Base-by-base conservation (phyloP, 352 stramenopile genomes). In the Phytophthora ohioensis region DNA sequence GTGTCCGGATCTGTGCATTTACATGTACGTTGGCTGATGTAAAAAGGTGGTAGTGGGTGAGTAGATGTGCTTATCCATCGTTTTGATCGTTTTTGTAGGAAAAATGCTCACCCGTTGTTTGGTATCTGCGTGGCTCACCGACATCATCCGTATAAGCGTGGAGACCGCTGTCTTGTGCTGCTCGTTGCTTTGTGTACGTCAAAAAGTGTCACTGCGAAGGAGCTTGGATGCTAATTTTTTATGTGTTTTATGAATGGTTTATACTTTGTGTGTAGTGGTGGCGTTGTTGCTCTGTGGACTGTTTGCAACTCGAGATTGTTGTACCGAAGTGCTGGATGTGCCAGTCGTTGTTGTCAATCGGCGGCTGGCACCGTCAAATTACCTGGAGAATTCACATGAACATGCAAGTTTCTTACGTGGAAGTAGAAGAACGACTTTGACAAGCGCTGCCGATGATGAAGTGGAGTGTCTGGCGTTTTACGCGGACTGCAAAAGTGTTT, bases 71-170 rank as follows among this genome's bases (percentile, higher is more conserved):
- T 73, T 6, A 67, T 27, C n/a, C 6, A 45, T 48, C 61, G 57
- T 34, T 47, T 9, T 53, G 7, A 42, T 63, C 31, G 35, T 71
- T 41, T 62, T n/a, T 56, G 32, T 54, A 87, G 80, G 79, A 88
- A 89, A 70, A 89, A 91, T 38, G 53, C 65, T 3, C 81, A 91
- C 46, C 81, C 81, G 52, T 69, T 82, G 38, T 74, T 91, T 42
- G 77, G 68, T 0, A 69, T 81, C 17, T 79, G 66, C 34, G 56
- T 54, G 15, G 77, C 81, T 4, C 79, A 91, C 57, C 70, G 57
- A n/a, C 78, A 81, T 67, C 83, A 89, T 48, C 81, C 83, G 57
- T 89, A 80, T 71, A 85, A 83, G 46, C 72, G 74, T 4, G 58
- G 70, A 5, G 83, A 89, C 36, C 83, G 83, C 27, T 51, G 75